Evolutionary conservation across 1,139 yeast genomes (phyloP).

Genomic region (Geotrichum carabidarum): DNA sequence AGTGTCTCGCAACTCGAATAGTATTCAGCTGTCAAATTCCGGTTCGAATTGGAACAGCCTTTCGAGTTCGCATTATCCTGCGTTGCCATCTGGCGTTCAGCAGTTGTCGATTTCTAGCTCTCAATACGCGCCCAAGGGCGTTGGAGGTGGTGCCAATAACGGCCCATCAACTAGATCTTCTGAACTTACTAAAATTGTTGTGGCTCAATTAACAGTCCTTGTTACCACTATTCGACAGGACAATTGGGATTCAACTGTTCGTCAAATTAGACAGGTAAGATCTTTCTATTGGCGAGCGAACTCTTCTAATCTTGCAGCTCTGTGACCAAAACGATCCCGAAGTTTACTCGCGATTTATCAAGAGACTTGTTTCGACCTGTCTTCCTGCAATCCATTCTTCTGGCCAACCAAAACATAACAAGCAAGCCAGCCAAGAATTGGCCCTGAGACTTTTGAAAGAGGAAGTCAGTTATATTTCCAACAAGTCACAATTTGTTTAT

Average conservation of each 20-base stretch:
- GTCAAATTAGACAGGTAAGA: slow-evolving; percentile 44
- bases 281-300: background rate
- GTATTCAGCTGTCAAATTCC: no score
- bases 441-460: slow-evolving; percentile 21
- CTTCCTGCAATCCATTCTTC: slow-evolving; percentile 19
- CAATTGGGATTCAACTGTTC: slow-evolving; percentile 41
- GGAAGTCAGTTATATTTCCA: slow-evolving; percentile 25
- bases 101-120: slow-evolving; percentile 11
- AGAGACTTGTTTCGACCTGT: slow-evolving; percentile 34
- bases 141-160: slow-evolving; percentile 13
- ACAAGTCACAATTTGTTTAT: slow-evolving; percentile 27
- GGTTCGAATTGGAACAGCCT: background rate
- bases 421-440: slow-evolving; percentile 23
- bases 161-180: slow-evolving; percentile 9
- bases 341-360: slow-evolving; percentile 37
- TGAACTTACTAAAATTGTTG: slow-evolving; percentile 44
- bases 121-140: slow-evolving; percentile 16
- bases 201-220: slow-evolving; percentile 52
- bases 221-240: slow-evolving; percentile 43
- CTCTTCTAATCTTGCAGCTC: slow-evolving; percentile 29
- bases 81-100: slow-evolving; percentile 5
- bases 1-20: background rate
- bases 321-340: slow-evolving; percentile 39
- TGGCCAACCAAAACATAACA: slow-evolving; percentile 33
- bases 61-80: slow-evolving; percentile 13